Percentiles rank a stretch among this genome's conserved stretches.
Evolutionary conservation across 176 grass and related monocot genomes (phyloP).

Genomic region (Ensete glaucum): DNA sequence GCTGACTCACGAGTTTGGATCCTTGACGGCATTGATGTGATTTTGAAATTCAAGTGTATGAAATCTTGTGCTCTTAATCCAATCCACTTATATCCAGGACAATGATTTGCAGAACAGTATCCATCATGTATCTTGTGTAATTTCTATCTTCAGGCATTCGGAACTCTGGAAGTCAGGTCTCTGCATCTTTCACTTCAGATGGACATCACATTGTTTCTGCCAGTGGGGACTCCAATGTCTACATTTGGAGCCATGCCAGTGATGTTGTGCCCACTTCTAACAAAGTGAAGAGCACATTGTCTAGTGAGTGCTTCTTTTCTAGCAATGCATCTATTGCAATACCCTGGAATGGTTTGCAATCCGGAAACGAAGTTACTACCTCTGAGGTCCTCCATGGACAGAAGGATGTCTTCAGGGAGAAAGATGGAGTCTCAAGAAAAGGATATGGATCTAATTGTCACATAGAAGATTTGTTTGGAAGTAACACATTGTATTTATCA

Average conservation of each 20-base stretch:
- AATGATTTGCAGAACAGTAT: neutral
- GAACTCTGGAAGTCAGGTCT: constrained; percentile 46
- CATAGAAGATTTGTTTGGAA: constrained; percentile 27
- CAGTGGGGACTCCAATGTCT: constrained; percentile 58
- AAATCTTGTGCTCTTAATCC: neutral
- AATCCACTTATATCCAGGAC: neutral
- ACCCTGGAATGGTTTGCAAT: constrained; percentile 55
- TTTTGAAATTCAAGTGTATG: constrained; percentile 76
- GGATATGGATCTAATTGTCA: constrained; percentile 3
- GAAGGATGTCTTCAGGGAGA: constrained; percentile 28
- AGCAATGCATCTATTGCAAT: constrained; percentile 49
- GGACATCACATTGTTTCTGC: constrained; percentile 77
- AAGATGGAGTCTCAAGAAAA: constrained; percentile 1
- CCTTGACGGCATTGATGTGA: constrained; percentile 57
- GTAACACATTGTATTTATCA: constrained; percentile 18
- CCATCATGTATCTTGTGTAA: neutral
- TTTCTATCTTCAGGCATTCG: constrained; percentile 32
- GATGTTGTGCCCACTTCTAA: constrained; percentile 34
- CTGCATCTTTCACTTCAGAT: constrained; percentile 70
- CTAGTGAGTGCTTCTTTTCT: constrained; percentile 60
- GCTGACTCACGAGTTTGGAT: constrained; percentile 74
- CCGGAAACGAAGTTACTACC: constrained; percentile 24
- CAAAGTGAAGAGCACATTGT: constrained; percentile 35
- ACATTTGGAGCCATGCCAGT: constrained; percentile 59
- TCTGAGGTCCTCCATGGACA: constrained; percentile 37